Evolutionary conservation across 805 yeast genomes (phyloP).

Genomic region (Suhomyces vadensis): DNA sequence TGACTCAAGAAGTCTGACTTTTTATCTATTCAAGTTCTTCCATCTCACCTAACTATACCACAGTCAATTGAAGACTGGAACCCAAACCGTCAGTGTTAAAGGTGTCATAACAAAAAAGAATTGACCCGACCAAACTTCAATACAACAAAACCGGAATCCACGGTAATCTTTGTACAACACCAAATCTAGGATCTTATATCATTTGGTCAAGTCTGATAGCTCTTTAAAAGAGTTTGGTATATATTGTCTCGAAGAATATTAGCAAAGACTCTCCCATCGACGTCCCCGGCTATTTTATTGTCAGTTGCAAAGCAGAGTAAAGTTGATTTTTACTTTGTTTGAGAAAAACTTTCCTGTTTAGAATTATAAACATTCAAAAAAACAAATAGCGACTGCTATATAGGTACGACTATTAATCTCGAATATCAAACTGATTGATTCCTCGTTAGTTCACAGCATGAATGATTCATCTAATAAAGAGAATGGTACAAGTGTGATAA

Average conservation of each 20-base stretch:
- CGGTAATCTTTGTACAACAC: not conserved
- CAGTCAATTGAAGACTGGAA: too few relatives aligned
- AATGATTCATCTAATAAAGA: constrained; percentile 11
- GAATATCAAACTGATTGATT: not conserved
- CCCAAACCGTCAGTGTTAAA: too few relatives aligned
- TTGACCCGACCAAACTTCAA: not conserved
- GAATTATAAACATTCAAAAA: constrained; percentile 1
- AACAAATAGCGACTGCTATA: too few relatives aligned
- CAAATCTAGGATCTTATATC: not conserved
- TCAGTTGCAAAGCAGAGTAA: not conserved
- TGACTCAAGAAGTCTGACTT: not conserved
- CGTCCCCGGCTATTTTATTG: not conserved
- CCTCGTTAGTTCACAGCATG: constrained; percentile 2
- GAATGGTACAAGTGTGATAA: constrained; percentile 14
- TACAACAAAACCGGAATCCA: not conserved
- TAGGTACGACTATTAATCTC: too few relatives aligned
- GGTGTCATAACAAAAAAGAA: too few relatives aligned
- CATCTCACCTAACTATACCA: too few relatives aligned
- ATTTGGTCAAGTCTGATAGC: too few relatives aligned
- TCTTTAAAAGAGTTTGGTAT: too few relatives aligned
- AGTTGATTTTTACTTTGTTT: not conserved
- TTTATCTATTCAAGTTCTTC: too few relatives aligned
- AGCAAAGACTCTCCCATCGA: too few relatives aligned
- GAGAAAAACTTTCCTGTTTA: not conserved
- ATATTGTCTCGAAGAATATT: too few relatives aligned